Base-by-base conservation (phyloP, 352 stramenopile species). In the Phytophthora sp. region DNA sequence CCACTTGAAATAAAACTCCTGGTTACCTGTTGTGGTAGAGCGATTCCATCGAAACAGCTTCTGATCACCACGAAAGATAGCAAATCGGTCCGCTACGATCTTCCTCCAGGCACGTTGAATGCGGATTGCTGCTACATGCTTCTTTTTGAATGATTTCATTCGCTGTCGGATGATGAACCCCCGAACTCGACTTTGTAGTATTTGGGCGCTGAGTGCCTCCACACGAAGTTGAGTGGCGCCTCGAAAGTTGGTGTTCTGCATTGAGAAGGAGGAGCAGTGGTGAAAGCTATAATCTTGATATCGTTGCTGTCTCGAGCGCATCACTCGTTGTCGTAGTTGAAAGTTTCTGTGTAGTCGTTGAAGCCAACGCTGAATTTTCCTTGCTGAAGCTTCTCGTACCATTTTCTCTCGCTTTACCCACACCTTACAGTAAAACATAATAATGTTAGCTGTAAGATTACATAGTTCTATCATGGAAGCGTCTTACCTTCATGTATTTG, bases 321-420 rank as follows among this genome's bases (percentile, higher is more conserved):
- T 21, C 23, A 77, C 49, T 23, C 48, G 41, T 26, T 59, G 53
- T 11, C 55, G 52, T 1, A 73, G 31, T 2, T 31, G 23, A 28
- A 24, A 50, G 13, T 18, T 62, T 18, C 42, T 32, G n/a, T 38
- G 71, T 3, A 49, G 32, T 1, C 45, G 54, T n/a, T 69, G 65
- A 12, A 65, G 17, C 52, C 54, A 85, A 18, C 54, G 49, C 38
- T 91, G 79, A n/a, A 91, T 69, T 4, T 78, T 82, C 3, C 59
- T 69, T 0, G 68, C 79, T 10, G 76, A 77, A 24, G 66, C 65
- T 26, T 78, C 63, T 4, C 79, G 79, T 15, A 74, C 49, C 74
- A 85, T 68, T 60, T 91, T 82, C 54, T 91, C 82, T 10, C 82
- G 69, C 38, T 84, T 89, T 49, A 91, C 72, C 82, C 82, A 91